Conservation (phyloP, 2,329 filamentous ascomycete genomes). For the Colletotrichum echinochloae region DNA sequence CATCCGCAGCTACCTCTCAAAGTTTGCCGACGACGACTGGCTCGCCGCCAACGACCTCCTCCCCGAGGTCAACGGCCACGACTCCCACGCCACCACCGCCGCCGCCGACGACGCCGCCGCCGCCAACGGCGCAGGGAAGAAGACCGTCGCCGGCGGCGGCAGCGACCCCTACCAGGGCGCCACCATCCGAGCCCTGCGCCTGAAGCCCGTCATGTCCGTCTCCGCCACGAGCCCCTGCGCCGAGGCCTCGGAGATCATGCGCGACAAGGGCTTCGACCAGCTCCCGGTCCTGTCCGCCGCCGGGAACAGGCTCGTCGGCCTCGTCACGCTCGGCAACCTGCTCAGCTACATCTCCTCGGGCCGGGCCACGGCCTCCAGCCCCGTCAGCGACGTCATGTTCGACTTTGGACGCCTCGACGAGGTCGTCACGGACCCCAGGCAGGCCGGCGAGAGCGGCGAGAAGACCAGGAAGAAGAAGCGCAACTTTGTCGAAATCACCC, state of each 20-base stretch:
- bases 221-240: slow-evolving; percentile 77
- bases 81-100: slow-evolving; percentile 56
- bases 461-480: slow-evolving; percentile 64
- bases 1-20: slow-evolving; percentile 96
- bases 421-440: slow-evolving; percentile 87
- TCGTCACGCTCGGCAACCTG: slow-evolving; percentile 95
- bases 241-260: slow-evolving; percentile 96
- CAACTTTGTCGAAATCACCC: slow-evolving; percentile 93
- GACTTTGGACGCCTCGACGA: slow-evolving; percentile 90
- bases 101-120: slow-evolving; percentile 51
- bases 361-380: slow-evolving; percentile 78
- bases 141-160: slow-evolving; percentile 49
- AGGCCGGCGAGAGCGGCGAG: slow-evolving; percentile 60
- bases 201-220: slow-evolving; percentile 95
- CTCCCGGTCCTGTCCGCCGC: slow-evolving; percentile 85
- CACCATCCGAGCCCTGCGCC: slow-evolving; percentile 83
- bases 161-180: slow-evolving; percentile 79
- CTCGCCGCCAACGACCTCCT: slow-evolving; percentile 95
- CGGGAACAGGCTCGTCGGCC: slow-evolving; percentile 81
- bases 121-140: slow-evolving; percentile 48
- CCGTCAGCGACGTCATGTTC: slow-evolving; percentile 94
- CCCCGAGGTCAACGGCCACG: slow-evolving; percentile 62
- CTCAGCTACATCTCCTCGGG: slow-evolving; percentile 90
- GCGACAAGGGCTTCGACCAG: slow-evolving; percentile 97
- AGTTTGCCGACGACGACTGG: slow-evolving; percentile 99